Percentiles rank a stretch among this genome's conserved stretches.
These are phyloP conservation scores for Coriaria nepalensis DNA, from an alignment of 306 rosid genomes.

Conservation along the genomic window DNA sequence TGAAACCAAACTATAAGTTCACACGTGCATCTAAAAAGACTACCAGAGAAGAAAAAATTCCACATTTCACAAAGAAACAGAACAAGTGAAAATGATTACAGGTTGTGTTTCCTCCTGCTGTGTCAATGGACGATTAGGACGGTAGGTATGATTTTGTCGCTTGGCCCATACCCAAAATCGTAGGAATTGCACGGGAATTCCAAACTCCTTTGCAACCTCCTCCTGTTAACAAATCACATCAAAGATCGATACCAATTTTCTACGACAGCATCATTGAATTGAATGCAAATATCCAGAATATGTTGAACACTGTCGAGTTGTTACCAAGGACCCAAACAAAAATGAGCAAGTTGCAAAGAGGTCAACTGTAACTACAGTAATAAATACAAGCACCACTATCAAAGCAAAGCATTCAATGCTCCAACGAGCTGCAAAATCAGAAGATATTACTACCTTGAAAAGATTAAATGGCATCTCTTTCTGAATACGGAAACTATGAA, in stretches of 20 bases:
- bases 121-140: conserved; percentile 66
- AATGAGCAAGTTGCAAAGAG: too few relatives aligned
- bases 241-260: conserved; percentile 8
- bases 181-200: conserved; percentile 65
- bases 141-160: conserved; percentile 79
- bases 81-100: conserved; percentile 25
- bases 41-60: neutral
- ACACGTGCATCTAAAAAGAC: neutral
- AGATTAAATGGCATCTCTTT: conserved; percentile 43
- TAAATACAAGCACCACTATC: too few relatives aligned
- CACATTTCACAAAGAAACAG: conserved; percentile 2
- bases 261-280: too few relatives aligned
- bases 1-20: neutral
- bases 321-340: too few relatives aligned
- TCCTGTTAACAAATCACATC: conserved; percentile 39
- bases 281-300: too few relatives aligned
- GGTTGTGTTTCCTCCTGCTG: conserved; percentile 72
- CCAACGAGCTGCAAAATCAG: too few relatives aligned
- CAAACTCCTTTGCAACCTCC: conserved; percentile 73
- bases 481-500: conserved; percentile 62
- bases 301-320: too few relatives aligned
- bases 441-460: conserved; percentile 98
- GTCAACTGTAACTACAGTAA: too few relatives aligned
- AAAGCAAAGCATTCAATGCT: too few relatives aligned
- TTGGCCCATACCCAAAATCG: conserved; percentile 97